phyloP scores from a whole-genome alignment of 2,329 filamentous ascomycete species.

The Botrytis pseudocinerea region DNA sequence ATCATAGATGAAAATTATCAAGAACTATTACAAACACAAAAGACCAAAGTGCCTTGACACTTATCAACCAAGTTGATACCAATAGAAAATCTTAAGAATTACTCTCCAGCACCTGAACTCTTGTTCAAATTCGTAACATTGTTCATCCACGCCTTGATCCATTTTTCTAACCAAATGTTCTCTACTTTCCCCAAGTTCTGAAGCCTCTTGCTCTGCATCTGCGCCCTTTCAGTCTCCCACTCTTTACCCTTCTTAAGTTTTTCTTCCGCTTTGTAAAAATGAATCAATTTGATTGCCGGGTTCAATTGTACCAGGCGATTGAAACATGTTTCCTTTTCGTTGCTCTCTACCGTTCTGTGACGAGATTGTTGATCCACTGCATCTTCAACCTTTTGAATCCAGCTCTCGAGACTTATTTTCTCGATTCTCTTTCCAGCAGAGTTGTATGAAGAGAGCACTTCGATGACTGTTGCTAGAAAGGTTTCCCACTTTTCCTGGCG shows the following conservation, averaged over 20 bases:
- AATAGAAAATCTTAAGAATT: no score
- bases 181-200: neutral
- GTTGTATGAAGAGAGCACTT: neutral
- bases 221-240: constrained; percentile 12
- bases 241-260: neutral
- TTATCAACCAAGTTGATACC: no score
- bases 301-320: neutral
- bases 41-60: no score
- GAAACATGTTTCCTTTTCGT: neutral
- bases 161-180: constrained; percentile 1
- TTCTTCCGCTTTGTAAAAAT: constrained; percentile 3
- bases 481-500: neutral
- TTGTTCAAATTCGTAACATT: neutral
- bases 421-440: neutral
- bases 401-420: neutral
- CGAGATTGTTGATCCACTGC: neutral
- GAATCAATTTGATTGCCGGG: neutral
- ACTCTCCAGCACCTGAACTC: no score
- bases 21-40: no score
- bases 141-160: constrained; percentile 4
- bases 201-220: neutral
- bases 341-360: neutral
- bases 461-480: neutral
- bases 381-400: neutral
- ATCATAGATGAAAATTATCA: no score